Evolutionary conservation across 345 rosid genomes (phyloP), one percentile per base, ranked within the genome.

Genomic region (Eucalyptus lansdowneana): DNA sequence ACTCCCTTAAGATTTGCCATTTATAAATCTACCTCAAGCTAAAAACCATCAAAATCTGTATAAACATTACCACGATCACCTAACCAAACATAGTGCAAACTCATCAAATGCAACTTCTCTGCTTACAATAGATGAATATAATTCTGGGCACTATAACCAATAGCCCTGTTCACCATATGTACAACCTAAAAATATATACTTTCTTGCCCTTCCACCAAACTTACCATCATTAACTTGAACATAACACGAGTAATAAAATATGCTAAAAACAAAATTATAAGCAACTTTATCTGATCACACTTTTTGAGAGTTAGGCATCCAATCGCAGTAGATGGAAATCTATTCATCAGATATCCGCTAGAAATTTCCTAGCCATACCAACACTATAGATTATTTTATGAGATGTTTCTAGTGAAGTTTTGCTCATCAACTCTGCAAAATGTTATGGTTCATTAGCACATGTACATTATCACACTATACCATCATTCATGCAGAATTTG

Each of bases 211-310:
- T 17, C 11, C 11, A 69, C 6, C 6, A 21, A 31, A 5, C 42
- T 69, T 31, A 69, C 24, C 13, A 69, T 69, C 12, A 69, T 10
- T 16, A 31, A 69, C 22, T 31, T 10, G 13, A 69, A 31, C 42
- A 69, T 69, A 69, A 69, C 24, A 16, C 22, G 0, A 16, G 6
- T 37, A 69, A 31, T 9, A 17, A 69, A 69, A 31, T 69, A 69
- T 69, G 19, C 22, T 69, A 31, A 16, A n/a, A 69, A n/a, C 6
- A 67, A 16, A 67, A 67, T 31, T 8, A 31, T 67, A 9, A 16
- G 6, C 21, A 31, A 16, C 42, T 15, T 31, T 69, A 16, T 21
- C 0, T 31, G 0, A 67, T 3, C 34, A 29, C 3, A n/a, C 21
- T 15, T 67, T 67, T n/a, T 25, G 19, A 31, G 21, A 67, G 76